These are phyloP conservation scores for Ceratocystiopsis minuta DNA, from an alignment of 2,329 filamentous ascomycete genomes.

Conservation along the genomic window DNA sequence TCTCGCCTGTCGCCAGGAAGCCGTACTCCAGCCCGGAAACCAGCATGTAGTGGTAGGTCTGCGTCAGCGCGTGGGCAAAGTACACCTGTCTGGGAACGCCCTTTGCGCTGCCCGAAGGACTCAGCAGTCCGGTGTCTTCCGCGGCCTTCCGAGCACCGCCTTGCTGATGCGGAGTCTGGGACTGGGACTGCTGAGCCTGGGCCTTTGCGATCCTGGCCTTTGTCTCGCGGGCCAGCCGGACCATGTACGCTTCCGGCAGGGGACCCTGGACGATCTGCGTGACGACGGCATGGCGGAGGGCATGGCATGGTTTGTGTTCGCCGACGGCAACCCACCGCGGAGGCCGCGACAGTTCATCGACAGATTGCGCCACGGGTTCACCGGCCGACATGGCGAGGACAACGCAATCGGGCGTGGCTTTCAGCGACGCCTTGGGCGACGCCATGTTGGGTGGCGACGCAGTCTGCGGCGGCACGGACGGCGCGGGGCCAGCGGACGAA, in stretches of 20 bases:
- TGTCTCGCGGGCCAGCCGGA: neutral
- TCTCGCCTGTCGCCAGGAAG: neutral
- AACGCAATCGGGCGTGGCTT: too few species aligned
- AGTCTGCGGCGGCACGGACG: too few species aligned
- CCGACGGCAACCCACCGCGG: neutral
- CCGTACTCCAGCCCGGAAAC: neutral
- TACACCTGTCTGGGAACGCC: neutral
- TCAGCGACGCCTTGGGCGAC: too few species aligned
- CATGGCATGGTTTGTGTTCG: neutral
- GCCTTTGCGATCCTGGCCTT: neutral
- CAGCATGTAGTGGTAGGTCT: neutral
- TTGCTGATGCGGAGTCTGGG: neutral
- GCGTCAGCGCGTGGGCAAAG: neutral
- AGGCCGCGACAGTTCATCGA: too few species aligned
- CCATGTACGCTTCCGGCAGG: neutral
- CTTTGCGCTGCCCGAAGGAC: neutral
- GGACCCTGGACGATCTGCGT: neutral
- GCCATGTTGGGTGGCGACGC: too few species aligned
- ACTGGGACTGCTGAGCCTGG: too few species aligned
- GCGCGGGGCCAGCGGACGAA: too few species aligned
- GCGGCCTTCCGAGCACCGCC: neutral
- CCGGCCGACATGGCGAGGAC: too few species aligned
- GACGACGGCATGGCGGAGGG: neutral
- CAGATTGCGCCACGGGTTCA: too few species aligned
- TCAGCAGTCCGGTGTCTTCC: neutral